phyloP scores from a whole-genome alignment of 495 filamentous ascomycete genomes.

The Penicillium bialowiezense region DNA sequence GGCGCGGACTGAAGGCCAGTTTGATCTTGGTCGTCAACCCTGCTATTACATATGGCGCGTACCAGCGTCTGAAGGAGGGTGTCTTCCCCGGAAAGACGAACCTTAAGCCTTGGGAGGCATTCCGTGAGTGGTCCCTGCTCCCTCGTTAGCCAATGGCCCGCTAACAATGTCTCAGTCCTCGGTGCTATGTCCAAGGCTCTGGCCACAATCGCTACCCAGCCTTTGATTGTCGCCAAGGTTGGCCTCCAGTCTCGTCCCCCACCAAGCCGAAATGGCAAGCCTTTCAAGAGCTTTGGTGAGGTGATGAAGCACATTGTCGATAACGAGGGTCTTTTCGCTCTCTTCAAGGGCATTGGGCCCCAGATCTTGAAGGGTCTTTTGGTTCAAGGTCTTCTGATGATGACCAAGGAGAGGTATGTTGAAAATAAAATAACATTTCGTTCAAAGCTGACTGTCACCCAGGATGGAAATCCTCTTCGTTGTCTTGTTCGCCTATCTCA shows the following conservation, averaged over 20 bases:
- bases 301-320: constrained; percentile 92
- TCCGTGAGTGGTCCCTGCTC: constrained; percentile 58
- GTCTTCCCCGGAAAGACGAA: constrained; percentile 75
- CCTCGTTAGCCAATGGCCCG: not conserved
- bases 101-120: constrained; percentile 84
- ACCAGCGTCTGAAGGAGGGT: constrained; percentile 79
- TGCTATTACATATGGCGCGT: constrained; percentile 96
- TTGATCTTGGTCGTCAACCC: constrained; percentile 96
- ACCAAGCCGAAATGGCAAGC: constrained; percentile 78
- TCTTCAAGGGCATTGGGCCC: constrained; percentile 96
- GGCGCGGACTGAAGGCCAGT: constrained; percentile 94
- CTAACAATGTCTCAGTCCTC: constrained; percentile 57
- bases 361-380: constrained; percentile 90
- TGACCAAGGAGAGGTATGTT: constrained; percentile 94
- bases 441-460: constrained; percentile 23
- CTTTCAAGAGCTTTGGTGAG: constrained; percentile 91
- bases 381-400: constrained; percentile 96
- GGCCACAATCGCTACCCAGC: constrained; percentile 91
- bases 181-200: constrained; percentile 91
- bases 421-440: not conserved
- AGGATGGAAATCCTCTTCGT: constrained; percentile 92
- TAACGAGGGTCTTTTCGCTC: constrained; percentile 74
- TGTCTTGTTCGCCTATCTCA: constrained; percentile 77
- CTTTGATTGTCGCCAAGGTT: constrained; percentile 97
- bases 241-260: constrained; percentile 92